Evolutionary conservation across 495 filamentous ascomycete genomes (phyloP).

Genomic region (Penicillium taxi): DNA sequence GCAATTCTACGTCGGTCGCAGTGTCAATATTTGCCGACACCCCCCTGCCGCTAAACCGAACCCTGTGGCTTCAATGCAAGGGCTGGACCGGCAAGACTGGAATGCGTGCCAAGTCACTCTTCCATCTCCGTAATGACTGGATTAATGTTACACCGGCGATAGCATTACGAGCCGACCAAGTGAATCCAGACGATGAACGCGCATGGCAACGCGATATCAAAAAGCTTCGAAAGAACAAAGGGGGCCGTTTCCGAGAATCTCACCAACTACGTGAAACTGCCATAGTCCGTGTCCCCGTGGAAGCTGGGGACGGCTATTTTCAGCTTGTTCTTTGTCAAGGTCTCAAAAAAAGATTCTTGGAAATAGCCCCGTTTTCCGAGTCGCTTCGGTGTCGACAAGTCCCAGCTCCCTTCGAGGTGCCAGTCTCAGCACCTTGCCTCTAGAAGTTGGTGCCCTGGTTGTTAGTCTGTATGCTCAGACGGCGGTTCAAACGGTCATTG

Average conservation of each 20-base stretch:
- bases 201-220: constrained; percentile 61
- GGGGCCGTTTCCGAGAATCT: constrained; percentile 30
- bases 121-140: constrained; percentile 51
- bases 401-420: constrained; percentile 55
- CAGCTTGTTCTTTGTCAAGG: constrained; percentile 54
- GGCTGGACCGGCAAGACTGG: constrained; percentile 62
- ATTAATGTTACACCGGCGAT: constrained; percentile 54
- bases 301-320: constrained; percentile 58
- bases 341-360: constrained; percentile 48
- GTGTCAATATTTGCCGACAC: constrained; percentile 54
- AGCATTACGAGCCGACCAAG: constrained; percentile 34
- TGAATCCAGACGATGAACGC: constrained; percentile 46
- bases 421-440: constrained; percentile 52
- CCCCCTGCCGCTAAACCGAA: constrained; percentile 48
- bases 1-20: constrained; percentile 51
- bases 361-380: constrained; percentile 54
- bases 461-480: constrained; percentile 44
- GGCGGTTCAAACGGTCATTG: constrained; percentile 37
- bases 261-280: constrained; percentile 53
- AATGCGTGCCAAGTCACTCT: constrained; percentile 54
- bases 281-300: constrained; percentile 53
- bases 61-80: constrained; percentile 57
- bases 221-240: constrained; percentile 46
- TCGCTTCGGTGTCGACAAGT: constrained; percentile 52
- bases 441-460: constrained; percentile 56